These are phyloP conservation scores for Suillus subaureus DNA, from an alignment of 768 basidiomycete species.

Conservation along the genomic window DNA sequence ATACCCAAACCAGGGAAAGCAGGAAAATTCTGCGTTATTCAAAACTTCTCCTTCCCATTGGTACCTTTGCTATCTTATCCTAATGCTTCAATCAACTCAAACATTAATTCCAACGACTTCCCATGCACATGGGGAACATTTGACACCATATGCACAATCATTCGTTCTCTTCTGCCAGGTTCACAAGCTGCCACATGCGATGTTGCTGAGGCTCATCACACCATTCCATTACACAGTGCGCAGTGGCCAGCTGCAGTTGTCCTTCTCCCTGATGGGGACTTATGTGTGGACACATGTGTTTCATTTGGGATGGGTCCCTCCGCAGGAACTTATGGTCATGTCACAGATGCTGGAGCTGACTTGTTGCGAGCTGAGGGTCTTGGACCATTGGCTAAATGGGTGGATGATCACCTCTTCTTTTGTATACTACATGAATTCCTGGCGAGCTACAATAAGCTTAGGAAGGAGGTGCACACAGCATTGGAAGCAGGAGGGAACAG, in stretches of 20 bases:
- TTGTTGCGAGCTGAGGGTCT: neutral
- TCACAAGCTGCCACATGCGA: conserved; percentile 33
- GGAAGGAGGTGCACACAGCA: too few species aligned
- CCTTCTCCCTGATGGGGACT: neutral
- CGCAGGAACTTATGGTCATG: neutral
- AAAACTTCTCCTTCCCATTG: too few species aligned
- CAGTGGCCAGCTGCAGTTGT: conserved; percentile 23
- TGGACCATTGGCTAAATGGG: too few species aligned
- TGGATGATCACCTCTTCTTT: too few species aligned
- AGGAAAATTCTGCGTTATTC: too few species aligned
- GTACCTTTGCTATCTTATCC: too few species aligned
- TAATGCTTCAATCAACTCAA: neutral
- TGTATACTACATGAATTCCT: too few species aligned
- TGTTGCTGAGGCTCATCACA: conserved; percentile 27
- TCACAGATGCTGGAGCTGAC: conserved; percentile 5
- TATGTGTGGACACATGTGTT: neutral
- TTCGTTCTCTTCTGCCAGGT: conserved; percentile 29
- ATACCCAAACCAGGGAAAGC: too few species aligned
- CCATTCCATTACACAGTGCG: conserved; percentile 22
- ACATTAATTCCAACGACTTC: conserved; percentile 8
- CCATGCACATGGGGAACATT: conserved; percentile 51
- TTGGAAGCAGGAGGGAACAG: too few species aligned
- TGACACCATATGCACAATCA: conserved; percentile 23
- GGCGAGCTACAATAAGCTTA: too few species aligned
- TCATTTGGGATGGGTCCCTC: neutral